These are phyloP conservation scores for Podila horticola DNA, from an alignment of 192 early-diverging fungal species.

Conservation along the genomic window DNA sequence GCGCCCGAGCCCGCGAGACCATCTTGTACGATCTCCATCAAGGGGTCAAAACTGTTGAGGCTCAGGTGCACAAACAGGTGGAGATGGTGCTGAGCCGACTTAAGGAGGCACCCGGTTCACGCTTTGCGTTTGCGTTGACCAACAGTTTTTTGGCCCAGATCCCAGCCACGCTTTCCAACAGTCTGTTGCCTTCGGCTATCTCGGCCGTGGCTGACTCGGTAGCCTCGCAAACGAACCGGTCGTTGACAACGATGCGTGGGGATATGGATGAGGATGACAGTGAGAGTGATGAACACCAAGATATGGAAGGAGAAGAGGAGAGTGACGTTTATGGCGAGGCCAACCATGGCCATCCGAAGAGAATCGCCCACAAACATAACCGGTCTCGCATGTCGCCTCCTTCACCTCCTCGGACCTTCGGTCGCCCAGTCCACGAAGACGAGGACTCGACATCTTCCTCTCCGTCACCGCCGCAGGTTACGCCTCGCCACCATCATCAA, in stretches of 20 bases:
- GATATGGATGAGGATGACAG: background rate
- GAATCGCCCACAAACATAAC: background rate
- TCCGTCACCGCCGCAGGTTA: background rate
- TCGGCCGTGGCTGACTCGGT: background rate
- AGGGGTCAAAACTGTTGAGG: conserved; percentile 32
- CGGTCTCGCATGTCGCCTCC: too few relatives aligned
- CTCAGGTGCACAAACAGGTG: conserved; percentile 33
- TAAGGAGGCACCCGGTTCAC: conserved; percentile 23
- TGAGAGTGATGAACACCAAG: background rate
- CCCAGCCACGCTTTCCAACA: conserved; percentile 5
- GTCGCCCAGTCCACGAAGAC: too few relatives aligned
- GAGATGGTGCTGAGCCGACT: conserved; percentile 42
- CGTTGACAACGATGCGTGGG: background rate
- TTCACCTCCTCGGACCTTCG: too few relatives aligned
- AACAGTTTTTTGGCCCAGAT: conserved; percentile 40
- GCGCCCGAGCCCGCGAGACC: conserved; percentile 19
- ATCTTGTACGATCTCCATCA: conserved; percentile 40
- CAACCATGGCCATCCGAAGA: background rate
- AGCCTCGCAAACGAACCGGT: background rate
- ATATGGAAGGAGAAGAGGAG: background rate
- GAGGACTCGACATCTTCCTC: background rate
- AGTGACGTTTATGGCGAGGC: background rate
- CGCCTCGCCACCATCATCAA: background rate
- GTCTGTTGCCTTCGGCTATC: background rate
- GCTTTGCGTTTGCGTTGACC: conserved; percentile 39